Base-by-base conservation (phyloP, 2,329 filamentous ascomycete genomes). In the Metarhizium humberi region DNA sequence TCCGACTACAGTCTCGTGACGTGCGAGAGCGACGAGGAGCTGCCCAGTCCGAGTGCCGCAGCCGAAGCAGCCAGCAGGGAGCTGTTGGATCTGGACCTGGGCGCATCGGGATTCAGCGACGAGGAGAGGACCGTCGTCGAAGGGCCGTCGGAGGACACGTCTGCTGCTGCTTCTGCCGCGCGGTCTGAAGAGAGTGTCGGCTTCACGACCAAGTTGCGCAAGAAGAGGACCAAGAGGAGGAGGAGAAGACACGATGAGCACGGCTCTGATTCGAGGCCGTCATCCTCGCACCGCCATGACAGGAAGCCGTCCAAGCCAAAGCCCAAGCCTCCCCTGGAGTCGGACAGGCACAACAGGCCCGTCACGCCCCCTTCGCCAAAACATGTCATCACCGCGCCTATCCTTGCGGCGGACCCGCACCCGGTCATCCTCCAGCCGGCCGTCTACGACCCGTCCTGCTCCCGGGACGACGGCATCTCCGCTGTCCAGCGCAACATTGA, bases 401-500 rank as follows among this genome's bases (percentile, higher is more conserved):
- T 81, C 54, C 72, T 80, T 47, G 65, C 71, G 54, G 67, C 71
- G n/a, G 71, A 74, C 30, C 75, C 77, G 10, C 74, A 76, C 55
- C 78, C 78, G 2, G 72, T 79, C 30, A 72, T 85, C 4, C 72
- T 85, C 8, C 80, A 80, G 62, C 79, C 82, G 2, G 78, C 78
- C 13, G 76, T 80, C 38, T 85, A 84, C 64, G 73, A 81, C 59
- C 78, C 80, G 42, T 59, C 59, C 30, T 57, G 61, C 59, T 34
- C 56, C 53, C 20, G 57, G 54, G 71, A 77, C 58, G 73, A 73
- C 55, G 75, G 76, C 51, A 78, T 85, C 57, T 77, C 78, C 14
- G 73, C 79, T 2, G 77, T 84, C 34, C 81, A 84, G 65, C 79
- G 81, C 59, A 78, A 82, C 62, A 70, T 82, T 46, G 75, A 78